Base-by-base conservation (phyloP, 2,329 filamentous ascomycete species). In the Xylaria sp. region DNA sequence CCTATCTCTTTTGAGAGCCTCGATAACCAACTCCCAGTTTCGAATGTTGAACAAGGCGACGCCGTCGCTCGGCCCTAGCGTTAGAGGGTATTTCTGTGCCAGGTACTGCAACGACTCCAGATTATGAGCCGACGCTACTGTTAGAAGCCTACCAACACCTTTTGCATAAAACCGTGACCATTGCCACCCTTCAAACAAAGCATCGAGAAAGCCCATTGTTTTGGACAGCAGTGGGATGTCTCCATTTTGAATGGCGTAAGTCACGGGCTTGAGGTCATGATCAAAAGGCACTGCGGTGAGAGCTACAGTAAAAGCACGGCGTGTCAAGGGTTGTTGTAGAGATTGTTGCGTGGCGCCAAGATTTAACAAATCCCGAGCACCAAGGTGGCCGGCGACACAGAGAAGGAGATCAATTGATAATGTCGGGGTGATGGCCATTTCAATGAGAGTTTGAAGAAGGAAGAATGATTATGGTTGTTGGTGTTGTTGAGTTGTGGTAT, bases 161-260 rank as follows among this genome's bases (percentile, higher is more conserved):
- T 20, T 15, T 0, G 2, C 0, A 15, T 62, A 66, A 15, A 55
- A 59, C 15, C 9, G 28, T 3, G n/a, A 23, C 66, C 63, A 66
- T 5, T 25, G 30, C 66, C 63, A 66, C 0, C 63, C 66, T 4
- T 28, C 3, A 18, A 60, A 52, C 2, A 8, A 3, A 34, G 20
- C 4, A 32, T 68, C 41, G 6, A 68, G 63, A 6, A 46, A 28
- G 10, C n/a, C 7, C 0, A 66, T 2, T 30, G 46, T 30, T 2
- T 20, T 55, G 50, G 58, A 39, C 20, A 68, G 34, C 1, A 66
- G 25, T 20, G 32, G 25, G 4, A 63, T 28, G 39, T 68, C 39
- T 0, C 63, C 63, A 5, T 56, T 41, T 13, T 43, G 12, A 20
- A 66, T 63, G 3, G 66, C 58, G 30, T 63, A 50, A n/a, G 23